A percentile compares a stretch with the other conserved stretches of the same genome.
phyloP scores from a whole-genome alignment of 2,329 filamentous ascomycete genomes.

The Polychaeton citri region DNA sequence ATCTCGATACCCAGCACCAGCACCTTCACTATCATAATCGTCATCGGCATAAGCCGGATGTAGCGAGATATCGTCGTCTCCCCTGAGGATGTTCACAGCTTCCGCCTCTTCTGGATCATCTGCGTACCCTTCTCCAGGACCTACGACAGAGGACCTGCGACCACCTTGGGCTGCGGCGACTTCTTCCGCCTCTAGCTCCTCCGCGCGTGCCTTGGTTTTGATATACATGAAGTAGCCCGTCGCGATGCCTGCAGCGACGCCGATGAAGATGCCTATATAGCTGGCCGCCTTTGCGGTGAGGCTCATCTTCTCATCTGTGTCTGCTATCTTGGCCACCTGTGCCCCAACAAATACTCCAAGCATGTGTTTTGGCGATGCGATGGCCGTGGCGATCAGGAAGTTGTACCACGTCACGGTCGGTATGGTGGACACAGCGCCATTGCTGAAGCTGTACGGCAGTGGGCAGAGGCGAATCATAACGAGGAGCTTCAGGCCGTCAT shows the following conservation, averaged over 20 bases:
- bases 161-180: constrained; percentile 17
- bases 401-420: constrained; percentile 65
- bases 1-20: constrained; percentile 23
- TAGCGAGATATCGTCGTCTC: constrained; percentile 38
- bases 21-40: constrained; percentile 21
- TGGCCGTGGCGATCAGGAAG: constrained; percentile 70
- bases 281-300: constrained; percentile 65
- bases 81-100: constrained; percentile 25
- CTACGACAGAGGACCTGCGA: constrained; percentile 8
- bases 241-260: constrained; percentile 54
- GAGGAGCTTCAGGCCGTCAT: constrained; percentile 78
- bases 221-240: constrained; percentile 81
- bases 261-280: constrained; percentile 66
- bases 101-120: constrained; percentile 32
- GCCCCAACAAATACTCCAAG: constrained; percentile 88
- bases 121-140: constrained; percentile 22
- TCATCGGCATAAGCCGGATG: constrained; percentile 42
- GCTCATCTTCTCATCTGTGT: constrained; percentile 73
- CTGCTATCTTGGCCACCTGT: constrained; percentile 69
- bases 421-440: constrained; percentile 88
- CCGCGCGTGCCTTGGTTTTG: constrained; percentile 37
- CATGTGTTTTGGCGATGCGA: constrained; percentile 74
- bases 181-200: constrained; percentile 35
- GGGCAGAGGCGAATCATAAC: constrained; percentile 89
- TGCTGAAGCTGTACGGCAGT: constrained; percentile 81